Percentiles rank a stretch among this genome's conserved stretches.
Evolutionary conservation across 192 early-diverging fungal species (phyloP).

Genomic region (Helicostylum pulchrum): DNA sequence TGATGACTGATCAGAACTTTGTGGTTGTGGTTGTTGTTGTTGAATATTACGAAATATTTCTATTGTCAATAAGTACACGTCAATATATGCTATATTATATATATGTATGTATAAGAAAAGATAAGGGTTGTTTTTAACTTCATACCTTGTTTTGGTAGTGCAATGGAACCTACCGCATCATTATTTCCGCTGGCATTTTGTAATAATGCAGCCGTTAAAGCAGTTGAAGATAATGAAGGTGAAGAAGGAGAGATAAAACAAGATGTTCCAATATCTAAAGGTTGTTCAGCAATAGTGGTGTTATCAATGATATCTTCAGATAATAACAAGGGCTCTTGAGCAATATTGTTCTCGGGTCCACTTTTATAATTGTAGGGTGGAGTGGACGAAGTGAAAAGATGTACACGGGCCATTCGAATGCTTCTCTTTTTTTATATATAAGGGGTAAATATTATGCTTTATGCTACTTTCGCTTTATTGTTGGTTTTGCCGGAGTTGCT

Average conservation of each 20-base stretch:
- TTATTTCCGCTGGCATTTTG: slow-evolving; percentile 16
- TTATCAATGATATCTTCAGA: not conserved
- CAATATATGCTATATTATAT: too few species aligned
- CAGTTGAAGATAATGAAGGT: slow-evolving; percentile 3
- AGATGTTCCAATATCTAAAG: slow-evolving; percentile 17
- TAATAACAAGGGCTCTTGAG: slow-evolving; percentile 1
- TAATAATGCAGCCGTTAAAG: slow-evolving; percentile 28
- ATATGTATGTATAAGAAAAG: too few species aligned
- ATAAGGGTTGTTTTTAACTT: too few species aligned
- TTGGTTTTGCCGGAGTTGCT: slow-evolving; percentile 9
- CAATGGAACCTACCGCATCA: slow-evolving; percentile 15
- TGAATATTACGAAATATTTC: too few species aligned
- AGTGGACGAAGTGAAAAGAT: slow-evolving; percentile 22
- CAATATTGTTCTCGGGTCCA: not conserved
- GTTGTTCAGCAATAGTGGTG: slow-evolving; percentile 5
- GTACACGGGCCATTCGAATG: slow-evolving; percentile 27
- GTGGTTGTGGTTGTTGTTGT: too few species aligned
- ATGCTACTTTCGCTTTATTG: too few species aligned
- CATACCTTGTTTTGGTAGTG: slow-evolving; percentile 24
- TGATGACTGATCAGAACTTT: too few species aligned
- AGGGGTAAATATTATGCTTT: too few species aligned
- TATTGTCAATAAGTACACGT: too few species aligned
- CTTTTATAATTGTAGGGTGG: slow-evolving; percentile 5
- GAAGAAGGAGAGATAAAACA: not conserved
- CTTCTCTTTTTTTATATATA: not conserved